Evolutionary conservation across 768 basidiomycete genomes (phyloP), one percentile per base, ranked within the genome.

Genomic region (Lentinula aciculospora): DNA sequence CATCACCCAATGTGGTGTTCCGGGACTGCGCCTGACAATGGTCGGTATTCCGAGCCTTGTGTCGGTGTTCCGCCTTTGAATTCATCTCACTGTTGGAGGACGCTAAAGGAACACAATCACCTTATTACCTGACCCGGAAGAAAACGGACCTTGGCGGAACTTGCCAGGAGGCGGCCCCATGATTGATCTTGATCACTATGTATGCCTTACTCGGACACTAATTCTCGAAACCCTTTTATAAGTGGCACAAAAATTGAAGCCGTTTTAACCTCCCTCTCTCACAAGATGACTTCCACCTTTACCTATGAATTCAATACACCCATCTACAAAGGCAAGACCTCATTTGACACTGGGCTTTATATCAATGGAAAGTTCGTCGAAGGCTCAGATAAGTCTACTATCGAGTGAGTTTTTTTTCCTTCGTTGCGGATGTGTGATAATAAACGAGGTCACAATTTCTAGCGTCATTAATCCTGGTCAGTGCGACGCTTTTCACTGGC

Each of bases 361-460:
- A 89, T 93, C 67, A 76, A 81, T 65, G 84, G 84, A 64, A 66
- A 90, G 71, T 92, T 81, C 63, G 72, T 79, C 39, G 82, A 83
- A 44, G 85, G 85, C 15, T 69, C 73, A 10, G 70, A 78, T 6
- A 70, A 74, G 2, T 80, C 74, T 32, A 82, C 80, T 8, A 84
- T 91, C 65, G 85, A 88, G 86, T 88, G 62, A 60, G 85, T 69
- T 32, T 5, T 44, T 45, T 23, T 10, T 48, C 23, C 58, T 47
- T 6, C 42, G n/a, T 28, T 31, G 42, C 77, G 65, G 74, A 76
- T 32, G 6, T 37, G 3, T n/a, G 28, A 46, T 9, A 21, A 23
- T 42, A 25, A 56, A 3, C 29, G 34, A 25, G 17, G 27, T 32
- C 9, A 5, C 25, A 61, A 65, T 27, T 53, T 27, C 12, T 66